phyloP scores from a whole-genome alignment of 2,329 filamentous ascomycete genomes.

The Botrytis galanthina region DNA sequence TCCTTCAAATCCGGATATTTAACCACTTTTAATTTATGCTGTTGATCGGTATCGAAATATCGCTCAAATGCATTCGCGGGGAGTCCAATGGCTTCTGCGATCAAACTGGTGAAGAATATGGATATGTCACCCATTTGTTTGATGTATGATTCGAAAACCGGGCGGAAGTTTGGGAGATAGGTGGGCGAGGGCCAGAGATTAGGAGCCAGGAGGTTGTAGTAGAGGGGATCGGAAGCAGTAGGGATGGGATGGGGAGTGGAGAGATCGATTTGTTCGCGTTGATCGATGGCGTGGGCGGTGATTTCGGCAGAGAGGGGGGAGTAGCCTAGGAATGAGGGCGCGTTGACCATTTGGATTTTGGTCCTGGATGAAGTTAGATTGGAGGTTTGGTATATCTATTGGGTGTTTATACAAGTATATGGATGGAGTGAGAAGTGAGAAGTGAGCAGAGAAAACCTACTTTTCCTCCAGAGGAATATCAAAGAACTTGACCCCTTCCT shows the following conservation, averaged over 20 bases:
- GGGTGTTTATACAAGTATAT: neutral
- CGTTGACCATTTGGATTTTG: slow-evolving; percentile 71
- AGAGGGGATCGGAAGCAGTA: slow-evolving; percentile 59
- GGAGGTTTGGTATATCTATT: slow-evolving; percentile 40
- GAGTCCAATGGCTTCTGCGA: slow-evolving; percentile 79
- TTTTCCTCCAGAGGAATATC: slow-evolving; percentile 75
- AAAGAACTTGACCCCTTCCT: slow-evolving; percentile 71
- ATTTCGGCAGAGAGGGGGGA: slow-evolving; percentile 64
- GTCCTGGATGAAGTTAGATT: slow-evolving; percentile 33
- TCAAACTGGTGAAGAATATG: slow-evolving; percentile 71
- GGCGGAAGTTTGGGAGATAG: slow-evolving; percentile 65
- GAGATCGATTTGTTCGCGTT: slow-evolving; percentile 84
- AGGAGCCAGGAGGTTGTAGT: slow-evolving; percentile 73
- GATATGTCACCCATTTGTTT: slow-evolving; percentile 69
- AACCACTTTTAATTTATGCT: slow-evolving; percentile 88
- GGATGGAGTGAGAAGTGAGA: neutral
- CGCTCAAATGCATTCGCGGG: slow-evolving; percentile 67
- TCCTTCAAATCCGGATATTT: slow-evolving; percentile 75
- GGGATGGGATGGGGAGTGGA: slow-evolving; percentile 74
- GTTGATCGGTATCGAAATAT: slow-evolving; percentile 69
- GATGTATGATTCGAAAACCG: slow-evolving; percentile 73
- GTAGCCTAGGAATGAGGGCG: slow-evolving; percentile 69
- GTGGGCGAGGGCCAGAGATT: slow-evolving; percentile 73
- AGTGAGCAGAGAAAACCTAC: slow-evolving; percentile 38
- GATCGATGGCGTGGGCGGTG: slow-evolving; percentile 73